A percentile compares a stretch with the other conserved stretches of the same genome.
These are phyloP conservation scores for Lepraria neglecta DNA, from an alignment of 495 filamentous ascomycete genomes.

Conservation along the genomic window DNA sequence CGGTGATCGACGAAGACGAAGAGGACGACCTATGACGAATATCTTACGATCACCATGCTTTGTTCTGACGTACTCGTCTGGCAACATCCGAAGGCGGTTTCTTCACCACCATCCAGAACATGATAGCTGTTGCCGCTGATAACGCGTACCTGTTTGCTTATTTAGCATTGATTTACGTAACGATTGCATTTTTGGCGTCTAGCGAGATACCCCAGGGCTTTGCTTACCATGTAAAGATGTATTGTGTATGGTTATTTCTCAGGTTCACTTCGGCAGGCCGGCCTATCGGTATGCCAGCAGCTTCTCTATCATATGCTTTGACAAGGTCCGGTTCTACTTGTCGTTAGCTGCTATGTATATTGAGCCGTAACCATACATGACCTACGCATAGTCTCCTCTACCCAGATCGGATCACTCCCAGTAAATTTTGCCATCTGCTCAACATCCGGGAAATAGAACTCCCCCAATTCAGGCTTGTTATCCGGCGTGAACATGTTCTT, in stretches of 20 bases:
- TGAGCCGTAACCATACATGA: not conserved
- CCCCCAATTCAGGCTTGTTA: conserved; percentile 71
- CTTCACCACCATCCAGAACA: conserved; percentile 89
- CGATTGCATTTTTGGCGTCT: not conserved
- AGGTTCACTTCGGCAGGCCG: conserved; percentile 84
- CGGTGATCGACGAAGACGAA: conserved; percentile 36
- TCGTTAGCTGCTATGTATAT: conserved; percentile 24
- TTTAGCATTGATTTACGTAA: not conserved
- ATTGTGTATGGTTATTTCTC: conserved; percentile 93
- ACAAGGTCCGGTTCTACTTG: conserved; percentile 68
- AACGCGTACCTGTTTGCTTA: conserved; percentile 68
- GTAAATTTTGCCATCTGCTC: conserved; percentile 81
- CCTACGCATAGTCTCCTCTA: conserved; percentile 91
- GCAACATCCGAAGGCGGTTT: conserved; percentile 71
- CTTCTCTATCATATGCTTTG: conserved; percentile 59
- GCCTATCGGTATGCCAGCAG: conserved; percentile 88
- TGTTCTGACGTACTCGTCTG: conserved; percentile 71
- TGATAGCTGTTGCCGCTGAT: conserved; percentile 76
- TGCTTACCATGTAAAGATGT: conserved; percentile 93
- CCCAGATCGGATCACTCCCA: conserved; percentile 83
- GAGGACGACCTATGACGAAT: conserved; percentile 24
- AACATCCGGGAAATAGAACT: conserved; percentile 95
- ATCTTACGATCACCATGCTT: conserved; percentile 57
- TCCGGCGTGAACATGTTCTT: conserved; percentile 96
- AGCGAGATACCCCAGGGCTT: not conserved